Evolutionary conservation across 495 filamentous ascomycete species (phyloP).

Genomic region (Aspergillus affinis): DNA sequence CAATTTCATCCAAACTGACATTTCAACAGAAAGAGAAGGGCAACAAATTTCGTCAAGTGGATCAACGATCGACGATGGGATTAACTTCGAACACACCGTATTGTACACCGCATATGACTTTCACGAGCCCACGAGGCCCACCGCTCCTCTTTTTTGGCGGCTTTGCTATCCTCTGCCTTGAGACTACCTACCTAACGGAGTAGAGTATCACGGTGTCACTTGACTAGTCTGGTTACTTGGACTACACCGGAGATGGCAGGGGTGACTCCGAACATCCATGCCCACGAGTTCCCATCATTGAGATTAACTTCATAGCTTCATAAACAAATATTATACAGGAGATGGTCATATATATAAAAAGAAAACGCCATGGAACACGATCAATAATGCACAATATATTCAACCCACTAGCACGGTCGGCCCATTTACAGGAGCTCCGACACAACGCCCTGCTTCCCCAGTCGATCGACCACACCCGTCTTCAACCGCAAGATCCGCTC

Average conservation of each 20-base stretch:
- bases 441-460: constrained; percentile 55
- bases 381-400: neutral
- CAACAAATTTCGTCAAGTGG: no score
- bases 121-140: neutral
- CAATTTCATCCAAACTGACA: no score
- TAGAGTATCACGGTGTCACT: neutral
- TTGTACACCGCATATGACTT: neutral
- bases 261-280: neutral
- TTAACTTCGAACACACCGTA: no score
- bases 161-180: no score
- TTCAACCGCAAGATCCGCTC: constrained; percentile 59
- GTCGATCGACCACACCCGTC: constrained; percentile 53
- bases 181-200: no score
- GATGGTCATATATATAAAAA: neutral
- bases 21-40: no score
- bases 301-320: neutral
- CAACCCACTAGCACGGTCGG: neutral
- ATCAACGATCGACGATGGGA: no score
- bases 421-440: constrained; percentile 10
- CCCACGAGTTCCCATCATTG: neutral
- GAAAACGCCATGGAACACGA: neutral
- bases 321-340: neutral
- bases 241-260: neutral
- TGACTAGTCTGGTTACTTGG: neutral
- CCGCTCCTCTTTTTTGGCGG: no score